Conservation (phyloP, 2,329 filamentous ascomycete genomes). For the Phoma sp. region DNA sequence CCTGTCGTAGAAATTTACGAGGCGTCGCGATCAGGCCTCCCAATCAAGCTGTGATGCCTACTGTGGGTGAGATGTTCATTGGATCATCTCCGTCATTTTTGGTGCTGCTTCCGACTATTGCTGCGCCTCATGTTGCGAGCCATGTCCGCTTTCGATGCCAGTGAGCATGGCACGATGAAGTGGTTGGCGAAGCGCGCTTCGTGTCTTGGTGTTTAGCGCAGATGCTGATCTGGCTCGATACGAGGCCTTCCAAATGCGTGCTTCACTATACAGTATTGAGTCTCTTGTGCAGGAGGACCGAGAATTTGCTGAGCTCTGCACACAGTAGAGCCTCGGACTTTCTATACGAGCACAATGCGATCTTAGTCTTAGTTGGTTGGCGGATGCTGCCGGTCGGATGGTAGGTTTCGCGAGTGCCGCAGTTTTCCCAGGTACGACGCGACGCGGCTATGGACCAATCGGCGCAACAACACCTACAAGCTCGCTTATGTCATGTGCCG, state of each 20-base stretch:
- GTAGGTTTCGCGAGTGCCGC: slow-evolving; percentile 17
- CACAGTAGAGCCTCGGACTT: not conserved
- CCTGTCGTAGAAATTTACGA: slow-evolving; percentile 4
- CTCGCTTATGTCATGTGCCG: slow-evolving; percentile 6
- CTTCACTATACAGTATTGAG: not conserved
- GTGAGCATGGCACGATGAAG: not conserved
- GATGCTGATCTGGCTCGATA: not conserved
- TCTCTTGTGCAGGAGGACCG: not conserved
- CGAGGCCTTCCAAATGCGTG: not conserved
- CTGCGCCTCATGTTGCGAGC: slow-evolving; percentile 3
- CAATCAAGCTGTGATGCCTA: slow-evolving; percentile 8
- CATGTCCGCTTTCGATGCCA: not conserved
- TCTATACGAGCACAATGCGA: slow-evolving; percentile 3
- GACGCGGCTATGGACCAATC: slow-evolving; percentile 14
- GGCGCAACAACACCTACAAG: not conserved
- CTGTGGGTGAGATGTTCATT: slow-evolving; percentile 6
- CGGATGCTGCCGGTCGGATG: slow-evolving; percentile 17
- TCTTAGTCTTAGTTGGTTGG: slow-evolving; percentile 1
- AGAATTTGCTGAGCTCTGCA: not conserved
- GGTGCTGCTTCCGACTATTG: not conserved
- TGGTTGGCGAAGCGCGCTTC: not conserved
- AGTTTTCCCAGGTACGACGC: not conserved
- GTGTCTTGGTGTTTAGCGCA: not conserved
- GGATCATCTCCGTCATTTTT: slow-evolving; percentile 9
- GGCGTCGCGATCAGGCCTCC: slow-evolving; percentile 1